phyloP scores from a whole-genome alignment of 2,329 filamentous ascomycete genomes.

The Cercospora nicotianae region DNA sequence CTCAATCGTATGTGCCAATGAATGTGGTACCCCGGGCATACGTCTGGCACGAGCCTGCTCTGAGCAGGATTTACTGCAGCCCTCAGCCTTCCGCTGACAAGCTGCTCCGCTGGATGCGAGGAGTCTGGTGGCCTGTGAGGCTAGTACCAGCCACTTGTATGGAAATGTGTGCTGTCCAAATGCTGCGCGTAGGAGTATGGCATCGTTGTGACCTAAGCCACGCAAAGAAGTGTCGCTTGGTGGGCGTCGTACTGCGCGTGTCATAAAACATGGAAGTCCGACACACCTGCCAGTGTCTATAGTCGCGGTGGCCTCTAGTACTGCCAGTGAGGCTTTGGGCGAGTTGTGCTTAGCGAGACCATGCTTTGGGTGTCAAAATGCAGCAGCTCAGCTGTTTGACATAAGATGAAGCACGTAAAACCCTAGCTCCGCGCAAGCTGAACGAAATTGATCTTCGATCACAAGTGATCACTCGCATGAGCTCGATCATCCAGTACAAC shows the following conservation, averaged over 20 bases:
- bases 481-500: not conserved
- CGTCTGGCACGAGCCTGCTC: not conserved
- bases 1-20: not conserved
- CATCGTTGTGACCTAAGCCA: not conserved
- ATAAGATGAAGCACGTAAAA: not conserved
- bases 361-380: not conserved
- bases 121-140: not conserved
- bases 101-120: not conserved
- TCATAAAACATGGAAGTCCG: not conserved
- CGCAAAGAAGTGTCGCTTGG: not conserved
- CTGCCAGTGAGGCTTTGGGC: not conserved
- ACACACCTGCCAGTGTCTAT: not conserved
- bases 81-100: not conserved
- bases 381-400: not conserved
- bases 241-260: not conserved
- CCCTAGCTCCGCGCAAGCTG: not conserved
- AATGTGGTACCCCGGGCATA: not conserved
- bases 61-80: not conserved
- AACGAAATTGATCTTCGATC: not conserved
- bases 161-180: not conserved
- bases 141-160: not conserved
- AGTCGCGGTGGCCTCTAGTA: not conserved
- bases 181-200: not conserved
- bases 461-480: not conserved
- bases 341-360: not conserved